Conservation (phyloP, 192 early-diverging fungal genomes). For the Mortierella hygrophila region DNA sequence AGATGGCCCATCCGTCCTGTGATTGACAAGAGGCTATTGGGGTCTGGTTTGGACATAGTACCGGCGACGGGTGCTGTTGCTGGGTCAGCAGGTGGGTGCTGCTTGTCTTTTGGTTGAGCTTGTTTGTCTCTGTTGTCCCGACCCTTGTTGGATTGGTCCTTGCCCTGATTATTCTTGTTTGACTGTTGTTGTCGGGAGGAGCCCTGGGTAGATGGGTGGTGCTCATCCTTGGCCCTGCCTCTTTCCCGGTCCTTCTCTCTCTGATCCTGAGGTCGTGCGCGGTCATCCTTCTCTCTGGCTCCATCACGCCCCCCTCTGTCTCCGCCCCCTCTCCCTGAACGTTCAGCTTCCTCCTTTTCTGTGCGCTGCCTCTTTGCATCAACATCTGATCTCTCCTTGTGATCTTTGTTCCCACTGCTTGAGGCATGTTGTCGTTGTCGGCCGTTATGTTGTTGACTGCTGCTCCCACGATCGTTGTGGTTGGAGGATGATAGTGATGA, state of each 20-base stretch:
- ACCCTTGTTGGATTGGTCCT: constrained; percentile 9
- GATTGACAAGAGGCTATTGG: constrained; percentile 38
- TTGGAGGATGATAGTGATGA: not conserved
- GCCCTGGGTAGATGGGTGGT: not conserved
- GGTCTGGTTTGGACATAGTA: constrained; percentile 23
- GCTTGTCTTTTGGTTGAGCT: constrained; percentile 2
- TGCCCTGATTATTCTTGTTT: constrained; percentile 5
- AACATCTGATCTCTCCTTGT: not conserved
- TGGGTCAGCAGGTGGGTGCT: not conserved
- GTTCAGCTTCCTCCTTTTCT: constrained; percentile 6
- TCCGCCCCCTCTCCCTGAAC: constrained; percentile 4
- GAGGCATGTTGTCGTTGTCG: constrained; percentile 16
- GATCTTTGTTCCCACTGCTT: constrained; percentile 8
- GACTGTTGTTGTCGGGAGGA: constrained; percentile 19
- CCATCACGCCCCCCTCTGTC: constrained; percentile 9
- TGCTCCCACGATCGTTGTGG: not conserved
- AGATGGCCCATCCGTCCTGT: constrained; percentile 43
- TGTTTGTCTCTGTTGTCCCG: not conserved
- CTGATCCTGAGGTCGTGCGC: constrained; percentile 16
- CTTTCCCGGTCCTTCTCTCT: constrained; percentile 3
- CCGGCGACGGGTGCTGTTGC: not conserved
- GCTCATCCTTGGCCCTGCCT: constrained; percentile 12
- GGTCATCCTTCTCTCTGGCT: constrained; percentile 16
- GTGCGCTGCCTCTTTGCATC: not conserved
- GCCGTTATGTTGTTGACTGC: not conserved